Percentiles rank a stretch among this genome's conserved stretches.
Evolutionary conservation across 1,284 basidiomycete genomes (phyloP).

Genomic region (Schizophyllum commune): DNA sequence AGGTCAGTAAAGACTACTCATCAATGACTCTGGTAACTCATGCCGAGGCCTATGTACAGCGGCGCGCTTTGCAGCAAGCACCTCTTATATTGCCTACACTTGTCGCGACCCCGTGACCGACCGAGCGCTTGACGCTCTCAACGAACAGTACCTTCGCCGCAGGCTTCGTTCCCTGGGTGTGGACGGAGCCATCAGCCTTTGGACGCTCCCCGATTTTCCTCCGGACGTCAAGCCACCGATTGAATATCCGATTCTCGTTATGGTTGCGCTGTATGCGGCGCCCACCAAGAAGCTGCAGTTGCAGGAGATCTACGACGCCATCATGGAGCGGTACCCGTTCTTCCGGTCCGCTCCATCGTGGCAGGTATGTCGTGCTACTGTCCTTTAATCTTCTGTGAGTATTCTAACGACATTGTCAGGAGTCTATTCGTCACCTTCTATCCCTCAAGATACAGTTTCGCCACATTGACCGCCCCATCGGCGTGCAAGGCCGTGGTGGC

Average conservation of each 20-base stretch:
- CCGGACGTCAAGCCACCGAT: background rate
- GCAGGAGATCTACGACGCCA: background rate
- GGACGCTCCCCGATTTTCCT: background rate
- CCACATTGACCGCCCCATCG: background rate
- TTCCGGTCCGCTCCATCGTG: background rate
- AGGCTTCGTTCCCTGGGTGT: background rate
- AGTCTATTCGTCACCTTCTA: background rate
- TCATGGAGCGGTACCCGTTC: background rate
- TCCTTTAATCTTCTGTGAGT: background rate
- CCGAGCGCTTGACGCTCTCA: background rate
- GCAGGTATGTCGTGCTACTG: background rate
- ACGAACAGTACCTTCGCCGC: background rate
- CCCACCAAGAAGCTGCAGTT: background rate
- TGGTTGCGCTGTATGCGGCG: background rate
- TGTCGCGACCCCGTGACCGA: background rate
- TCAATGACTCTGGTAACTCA: background rate
- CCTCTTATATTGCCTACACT: background rate
- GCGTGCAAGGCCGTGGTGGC: background rate
- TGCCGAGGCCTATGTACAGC: background rate
- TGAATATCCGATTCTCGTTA: background rate
- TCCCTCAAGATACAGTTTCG: background rate
- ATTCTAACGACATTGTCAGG: background rate
- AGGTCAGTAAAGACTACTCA: background rate
- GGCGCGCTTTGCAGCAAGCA: background rate
- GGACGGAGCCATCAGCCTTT: background rate